Percentiles rank a stretch among this genome's conserved stretches.
These are phyloP conservation scores for Alternaria ethzedia DNA, from an alignment of 2,329 filamentous ascomycete species.

Conservation along the genomic window DNA sequence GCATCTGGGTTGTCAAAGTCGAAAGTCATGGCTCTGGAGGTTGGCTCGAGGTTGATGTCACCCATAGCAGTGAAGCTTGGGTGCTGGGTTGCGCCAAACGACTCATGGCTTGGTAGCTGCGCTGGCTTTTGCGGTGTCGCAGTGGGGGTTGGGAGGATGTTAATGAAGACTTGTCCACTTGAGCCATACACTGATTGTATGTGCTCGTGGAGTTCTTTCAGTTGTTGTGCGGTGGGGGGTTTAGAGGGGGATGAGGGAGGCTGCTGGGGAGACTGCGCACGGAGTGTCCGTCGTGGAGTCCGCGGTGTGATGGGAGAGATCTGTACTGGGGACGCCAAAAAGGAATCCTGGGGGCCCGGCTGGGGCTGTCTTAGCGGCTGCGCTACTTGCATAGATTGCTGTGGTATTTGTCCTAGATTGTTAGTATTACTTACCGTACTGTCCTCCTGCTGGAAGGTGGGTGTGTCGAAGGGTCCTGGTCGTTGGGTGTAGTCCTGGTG, in stretches of 20 bases:
- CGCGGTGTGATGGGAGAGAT: constrained; percentile 44
- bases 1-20: constrained; percentile 49
- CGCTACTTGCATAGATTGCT: constrained; percentile 87
- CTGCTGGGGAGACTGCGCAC: constrained; percentile 42
- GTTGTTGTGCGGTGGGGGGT: constrained; percentile 48
- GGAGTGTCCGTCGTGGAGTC: constrained; percentile 42
- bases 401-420: constrained; percentile 64
- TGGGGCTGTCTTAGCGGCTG: constrained; percentile 85
- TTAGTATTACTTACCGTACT: constrained; percentile 64
- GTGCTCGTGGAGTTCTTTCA: constrained; percentile 53
- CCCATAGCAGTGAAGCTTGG: constrained; percentile 64
- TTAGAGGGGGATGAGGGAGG: constrained; percentile 42
- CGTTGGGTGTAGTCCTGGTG: constrained; percentile 51
- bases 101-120: constrained; percentile 49
- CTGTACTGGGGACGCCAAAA: constrained; percentile 48
- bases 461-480: constrained; percentile 34
- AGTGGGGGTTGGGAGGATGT: constrained; percentile 60
- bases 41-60: constrained; percentile 54
- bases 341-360: constrained; percentile 66
- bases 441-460: constrained; percentile 57
- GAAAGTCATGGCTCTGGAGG: constrained; percentile 47
- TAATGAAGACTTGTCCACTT: constrained; percentile 51
- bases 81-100: constrained; percentile 62
- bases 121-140: constrained; percentile 54
- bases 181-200: constrained; percentile 53